Base-by-base conservation (phyloP, 768 basidiomycete species). In the Naganishia vaughanmartiniae region DNA sequence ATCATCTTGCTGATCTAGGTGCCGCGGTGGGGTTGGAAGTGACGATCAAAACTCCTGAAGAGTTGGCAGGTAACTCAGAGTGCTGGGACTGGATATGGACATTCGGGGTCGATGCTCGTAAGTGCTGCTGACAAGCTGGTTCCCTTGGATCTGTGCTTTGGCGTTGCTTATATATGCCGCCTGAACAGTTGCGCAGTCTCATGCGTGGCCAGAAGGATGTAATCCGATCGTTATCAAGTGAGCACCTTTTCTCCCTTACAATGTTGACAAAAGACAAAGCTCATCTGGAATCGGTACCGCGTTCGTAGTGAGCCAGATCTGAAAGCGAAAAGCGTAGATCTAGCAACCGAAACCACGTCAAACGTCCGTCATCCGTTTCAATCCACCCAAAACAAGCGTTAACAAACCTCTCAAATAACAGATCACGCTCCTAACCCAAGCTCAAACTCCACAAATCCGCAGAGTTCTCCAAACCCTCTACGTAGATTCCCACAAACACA, bases 71-170 rank as follows among this genome's bases (percentile, higher is more conserved):
- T 14, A 42, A 63, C 7, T 2, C 26, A 0, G 42, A 46, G 39
- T 63, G 60, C 26, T 30, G 39, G 60, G 60, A 63, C 26, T 63
- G 60, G 60, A 30, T 63, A 42, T 63, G 60, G 60, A 45, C n/a
- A 42, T 63, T 42, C 42, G 60, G 28, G 26, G 42, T 42, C 15
- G 42, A 42, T 15, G 33, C 11, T 12, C 14, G 60, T 63, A 14
- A 46, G 60, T 30, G 19, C 19, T 26, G 24, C 42, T 4, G 11
- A 5, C 17, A 19, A 4, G 34, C 15, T 19, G 3, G 34, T 21
- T 26, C 14, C 19, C 31, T n/a, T n/a, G n/a, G n/a, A n/a, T n/a
- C n/a, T n/a, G n/a, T n/a, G 12, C 6, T 57, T 34, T 10, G 34
- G 12, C 11, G 55, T 17, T 57, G 36, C 31, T 21, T 17, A 60